Base-by-base conservation (phyloP, 1,284 basidiomycete genomes). In the Cryptococcus sp. region DNA sequence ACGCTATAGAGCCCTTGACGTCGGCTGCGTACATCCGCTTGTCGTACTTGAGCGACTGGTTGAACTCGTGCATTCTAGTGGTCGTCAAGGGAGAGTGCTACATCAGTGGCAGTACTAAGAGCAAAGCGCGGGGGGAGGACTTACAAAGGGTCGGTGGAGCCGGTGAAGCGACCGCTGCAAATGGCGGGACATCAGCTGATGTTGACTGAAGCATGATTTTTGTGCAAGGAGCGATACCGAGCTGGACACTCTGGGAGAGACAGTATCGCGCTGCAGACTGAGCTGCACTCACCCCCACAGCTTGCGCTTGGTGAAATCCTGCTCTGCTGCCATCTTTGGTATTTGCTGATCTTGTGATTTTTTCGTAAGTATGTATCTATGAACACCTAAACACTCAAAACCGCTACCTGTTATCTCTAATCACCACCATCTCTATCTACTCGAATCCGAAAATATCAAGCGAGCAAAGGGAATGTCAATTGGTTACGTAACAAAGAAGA, bases 1-100 rank as follows among this genome's bases (percentile, higher is more conserved):
- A 98, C 19, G 95, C 94, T 72, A 96, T 94, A 11, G 94, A 98
- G 13, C 95, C 95, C 57, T 84, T 85, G 70, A 98, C 91, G 72
- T 99, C 95, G 48, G 88, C 92, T 3, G 86, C 84, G 77, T 92
- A 87, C 93, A 98, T 96, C 55, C 91, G 86, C 77, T 90, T 86
- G 80, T 98, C 95, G 78, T 97, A 99, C 69, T 86, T 88, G 70
- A 99, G 82, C 35, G 93, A 97, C 77, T 95, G 91, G 76, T 95
- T 96, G 82, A 93, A 96, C 50, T 87, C 88, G 78, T 93, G 91
- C 92, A 95, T 95, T 44, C 91, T 93, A 67, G n/a, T 10, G n/a
- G 42, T 16, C 11, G 16, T 45, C 16, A 57, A 5, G 20, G 16
- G 38, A 23, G 41, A n/a, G 22, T 38, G 17, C 39, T 20, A 42